phyloP scores from a whole-genome alignment of 2,329 filamentous ascomycete species.

The Botrytis galanthina region DNA sequence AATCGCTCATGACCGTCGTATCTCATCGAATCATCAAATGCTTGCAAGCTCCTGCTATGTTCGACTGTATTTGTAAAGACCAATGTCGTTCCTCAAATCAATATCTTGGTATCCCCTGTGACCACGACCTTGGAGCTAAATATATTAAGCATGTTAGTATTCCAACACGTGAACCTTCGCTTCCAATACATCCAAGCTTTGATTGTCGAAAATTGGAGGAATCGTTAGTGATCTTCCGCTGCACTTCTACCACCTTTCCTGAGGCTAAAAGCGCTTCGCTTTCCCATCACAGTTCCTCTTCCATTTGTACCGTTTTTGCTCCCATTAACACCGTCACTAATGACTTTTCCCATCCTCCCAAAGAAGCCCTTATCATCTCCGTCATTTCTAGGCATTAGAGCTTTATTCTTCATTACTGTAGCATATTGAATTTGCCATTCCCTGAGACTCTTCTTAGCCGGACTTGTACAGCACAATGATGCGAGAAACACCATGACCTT shows the following conservation, averaged over 20 bases:
- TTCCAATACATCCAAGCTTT: conserved; percentile 5
- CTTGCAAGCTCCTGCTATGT: not conserved
- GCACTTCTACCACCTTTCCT: conserved; percentile 12
- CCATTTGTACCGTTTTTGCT: not conserved
- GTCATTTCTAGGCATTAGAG: conserved; percentile 23
- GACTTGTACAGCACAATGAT: conserved; percentile 46
- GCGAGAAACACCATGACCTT: conserved; percentile 50
- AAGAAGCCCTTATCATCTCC: conserved; percentile 20
- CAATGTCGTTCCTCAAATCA: not conserved
- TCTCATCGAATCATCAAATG: not conserved
- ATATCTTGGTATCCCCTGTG: not conserved
- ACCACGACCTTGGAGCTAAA: not conserved
- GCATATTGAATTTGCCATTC: conserved; percentile 52
- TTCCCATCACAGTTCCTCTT: conserved; percentile 16
- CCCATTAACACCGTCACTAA: conserved; percentile 10
- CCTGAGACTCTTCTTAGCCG: conserved; percentile 49
- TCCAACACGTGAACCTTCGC: conserved; percentile 2
- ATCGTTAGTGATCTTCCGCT: not conserved
- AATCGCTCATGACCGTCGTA: not conserved
- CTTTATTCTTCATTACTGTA: conserved; percentile 20
- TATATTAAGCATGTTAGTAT: not conserved
- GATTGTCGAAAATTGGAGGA: not conserved
- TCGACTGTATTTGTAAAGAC: not conserved
- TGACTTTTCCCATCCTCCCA: conserved; percentile 9
- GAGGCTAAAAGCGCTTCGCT: conserved; percentile 18